These are phyloP conservation scores for Chytriomyces sp. DNA, from an alignment of 192 early-diverging fungal genomes.

Conservation along the genomic window DNA sequence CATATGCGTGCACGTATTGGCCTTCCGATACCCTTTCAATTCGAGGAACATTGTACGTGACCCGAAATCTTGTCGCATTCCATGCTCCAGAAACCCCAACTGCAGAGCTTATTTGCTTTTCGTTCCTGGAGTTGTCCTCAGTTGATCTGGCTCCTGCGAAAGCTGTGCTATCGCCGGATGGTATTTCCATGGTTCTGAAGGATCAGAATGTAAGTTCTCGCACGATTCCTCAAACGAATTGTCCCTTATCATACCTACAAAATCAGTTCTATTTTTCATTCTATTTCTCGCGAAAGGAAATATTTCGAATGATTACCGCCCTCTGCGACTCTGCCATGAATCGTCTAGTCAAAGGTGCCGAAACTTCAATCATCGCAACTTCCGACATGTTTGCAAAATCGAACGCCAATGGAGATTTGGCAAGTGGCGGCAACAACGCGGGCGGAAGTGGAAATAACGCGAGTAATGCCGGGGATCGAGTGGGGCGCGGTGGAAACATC, in stretches of 20 bases:
- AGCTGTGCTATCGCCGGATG: slow-evolving; percentile 47
- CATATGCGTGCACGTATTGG: slow-evolving; percentile 50
- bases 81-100: slow-evolving; percentile 1
- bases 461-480: slow-evolving; percentile 39
- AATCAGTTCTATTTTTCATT: slow-evolving; percentile 50
- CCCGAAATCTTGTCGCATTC: slow-evolving; percentile 48
- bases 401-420: slow-evolving; percentile 58
- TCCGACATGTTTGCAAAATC: slow-evolving; percentile 59
- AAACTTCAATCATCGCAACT: slow-evolving; percentile 52
- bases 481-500: slow-evolving; percentile 29
- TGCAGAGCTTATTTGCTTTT: slow-evolving; percentile 23
- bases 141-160: slow-evolving; percentile 49
- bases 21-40: slow-evolving; percentile 32
- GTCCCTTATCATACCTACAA: slow-evolving; percentile 12
- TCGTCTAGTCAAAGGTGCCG: slow-evolving; percentile 58
- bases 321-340: slow-evolving; percentile 60
- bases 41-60: slow-evolving; percentile 47
- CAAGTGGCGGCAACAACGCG: slow-evolving; percentile 39
- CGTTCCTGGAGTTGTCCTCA: slow-evolving; percentile 42
- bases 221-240: slow-evolving; percentile 1
- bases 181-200: slow-evolving; percentile 45
- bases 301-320: slow-evolving; percentile 45
- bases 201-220: slow-evolving; percentile 31
- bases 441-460: slow-evolving; percentile 22
- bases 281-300: slow-evolving; percentile 54